A percentile compares a stretch with the other conserved stretches of the same genome.
phyloP scores from a whole-genome alignment of 1,284 basidiomycete species.

The Porogramme epimiltina region DNA sequence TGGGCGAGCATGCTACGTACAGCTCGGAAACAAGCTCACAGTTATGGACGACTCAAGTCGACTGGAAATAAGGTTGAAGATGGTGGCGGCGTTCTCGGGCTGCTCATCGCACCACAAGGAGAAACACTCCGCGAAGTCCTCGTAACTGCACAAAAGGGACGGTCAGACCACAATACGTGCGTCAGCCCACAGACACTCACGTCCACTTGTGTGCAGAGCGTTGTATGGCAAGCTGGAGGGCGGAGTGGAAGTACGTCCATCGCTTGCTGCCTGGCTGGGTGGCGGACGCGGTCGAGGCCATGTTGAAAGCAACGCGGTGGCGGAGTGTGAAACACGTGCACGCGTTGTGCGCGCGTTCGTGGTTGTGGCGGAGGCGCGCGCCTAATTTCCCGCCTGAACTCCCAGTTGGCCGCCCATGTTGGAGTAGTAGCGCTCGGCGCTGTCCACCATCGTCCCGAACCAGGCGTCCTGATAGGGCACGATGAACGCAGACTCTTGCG shows the following conservation, averaged over 20 bases:
- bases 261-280: constrained; percentile 55
- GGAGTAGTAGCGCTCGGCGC: too few species aligned
- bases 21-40: constrained; percentile 38
- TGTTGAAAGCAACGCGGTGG: constrained; percentile 13
- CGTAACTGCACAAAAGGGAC: constrained; percentile 50
- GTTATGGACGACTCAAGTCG: constrained; percentile 69
- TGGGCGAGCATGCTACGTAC: not conserved
- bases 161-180: not conserved
- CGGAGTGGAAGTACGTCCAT: constrained; percentile 76
- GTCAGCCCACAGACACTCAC: constrained; percentile 45
- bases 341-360: not conserved
- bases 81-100: constrained; percentile 63
- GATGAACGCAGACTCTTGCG: too few species aligned
- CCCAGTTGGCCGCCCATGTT: too few species aligned
- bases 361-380: constrained; percentile 15
- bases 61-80: constrained; percentile 66
- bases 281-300: constrained; percentile 25
- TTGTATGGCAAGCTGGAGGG: constrained; percentile 73
- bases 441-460: too few species aligned
- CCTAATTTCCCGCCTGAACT: too few species aligned
- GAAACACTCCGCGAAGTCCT: constrained; percentile 79
- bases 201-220: constrained; percentile 81
- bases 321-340: constrained; percentile 19
- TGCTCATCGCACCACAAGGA: constrained; percentile 74
- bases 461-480: too few species aligned